A percentile compares a stretch with the other conserved stretches of the same genome.
Conservation (phyloP, 805 yeast species). For the Metschnikowia aberdeeniae region DNA sequence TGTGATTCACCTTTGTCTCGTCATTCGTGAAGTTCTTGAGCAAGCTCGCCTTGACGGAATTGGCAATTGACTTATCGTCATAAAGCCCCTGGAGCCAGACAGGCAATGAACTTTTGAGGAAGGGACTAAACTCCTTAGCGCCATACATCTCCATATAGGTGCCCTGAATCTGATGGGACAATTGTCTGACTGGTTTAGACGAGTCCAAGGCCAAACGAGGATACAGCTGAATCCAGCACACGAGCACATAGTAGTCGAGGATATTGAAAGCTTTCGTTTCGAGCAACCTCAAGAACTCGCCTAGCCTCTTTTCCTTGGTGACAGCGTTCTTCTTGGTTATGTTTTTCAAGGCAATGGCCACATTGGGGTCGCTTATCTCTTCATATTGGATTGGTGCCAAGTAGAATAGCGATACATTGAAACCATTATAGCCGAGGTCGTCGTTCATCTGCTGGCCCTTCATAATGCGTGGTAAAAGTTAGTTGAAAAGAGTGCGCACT, state of each 20-base stretch:
- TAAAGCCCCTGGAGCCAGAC: conserved; percentile 66
- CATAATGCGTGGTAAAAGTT: not conserved
- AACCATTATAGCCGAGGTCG: conserved; percentile 19
- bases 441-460: conserved; percentile 7
- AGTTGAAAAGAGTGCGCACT: not conserved
- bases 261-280: conserved; percentile 23
- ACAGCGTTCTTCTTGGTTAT: conserved; percentile 73
- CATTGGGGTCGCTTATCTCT: conserved; percentile 36
- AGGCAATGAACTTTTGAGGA: conserved; percentile 68
- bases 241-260: conserved; percentile 49
- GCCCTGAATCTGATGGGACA: conserved; percentile 65
- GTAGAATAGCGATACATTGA: conserved; percentile 52
- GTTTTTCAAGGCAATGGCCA: conserved; percentile 68
- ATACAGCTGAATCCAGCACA: conserved; percentile 75
- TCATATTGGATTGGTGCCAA: conserved; percentile 68
- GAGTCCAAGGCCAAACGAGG: conserved; percentile 74
- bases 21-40: conserved; percentile 53
- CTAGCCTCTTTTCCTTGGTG: conserved; percentile 79
- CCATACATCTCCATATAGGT: conserved; percentile 43
- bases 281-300: conserved; percentile 42
- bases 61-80: conserved; percentile 67
- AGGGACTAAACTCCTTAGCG: conserved; percentile 55
- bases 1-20: conserved; percentile 42
- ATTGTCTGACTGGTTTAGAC: conserved; percentile 57
- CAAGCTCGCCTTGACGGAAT: conserved; percentile 45